Evolutionary conservation across 345 rosid species (phyloP), one percentile per base, ranked within the genome.

Genomic region (Triadica sebifera): DNA sequence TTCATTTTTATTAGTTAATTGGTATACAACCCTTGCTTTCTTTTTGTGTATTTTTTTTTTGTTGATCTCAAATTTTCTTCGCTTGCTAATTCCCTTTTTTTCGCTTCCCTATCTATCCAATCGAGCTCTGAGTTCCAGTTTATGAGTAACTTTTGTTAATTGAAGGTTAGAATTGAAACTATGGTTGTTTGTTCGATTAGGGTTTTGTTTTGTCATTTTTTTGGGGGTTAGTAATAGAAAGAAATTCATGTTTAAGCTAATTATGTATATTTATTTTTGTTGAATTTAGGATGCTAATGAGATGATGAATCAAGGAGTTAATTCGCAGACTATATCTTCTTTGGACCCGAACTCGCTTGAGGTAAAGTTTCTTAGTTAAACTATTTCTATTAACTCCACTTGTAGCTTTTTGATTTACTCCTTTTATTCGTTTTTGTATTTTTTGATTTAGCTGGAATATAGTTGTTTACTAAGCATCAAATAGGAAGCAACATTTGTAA

Each of bases 231-330:
- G n/a, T 73, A 12, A 53, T 63, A 64, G 65, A 19, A 22, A 69
- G n/a, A 24, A 29, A 56, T 56, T 69, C 20, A 11, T 19, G 41
- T 24, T 51, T 49, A 15, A 73, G 5, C 71, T 72, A 16, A 72
- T 51, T 55, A 2, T 72, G 1, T 55, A 12, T 43, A 50, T 63
- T 3, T 38, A 7, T 37, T 64, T 65, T 45, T 52, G 69, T 25
- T 74, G 70, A 67, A 70, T 64, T 64, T 75, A 91, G 92, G 84
- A 84, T 73, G 89, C 69, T 84, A 60, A 57, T 84, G 87, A 60
- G 69, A 85, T 71, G 81, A 94, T 94, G 98, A 92, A 87, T 85
- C 97, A 87, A 81, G 91, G 88, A 85, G 88, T 74, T 41, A 88
- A 85, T 67, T 74, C 89, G 34, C 92, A 93, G 79, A 72, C 88